These are phyloP conservation scores for Annona squamosa DNA, from an alignment of 164 flowering plant species.

Conservation along the genomic window DNA sequence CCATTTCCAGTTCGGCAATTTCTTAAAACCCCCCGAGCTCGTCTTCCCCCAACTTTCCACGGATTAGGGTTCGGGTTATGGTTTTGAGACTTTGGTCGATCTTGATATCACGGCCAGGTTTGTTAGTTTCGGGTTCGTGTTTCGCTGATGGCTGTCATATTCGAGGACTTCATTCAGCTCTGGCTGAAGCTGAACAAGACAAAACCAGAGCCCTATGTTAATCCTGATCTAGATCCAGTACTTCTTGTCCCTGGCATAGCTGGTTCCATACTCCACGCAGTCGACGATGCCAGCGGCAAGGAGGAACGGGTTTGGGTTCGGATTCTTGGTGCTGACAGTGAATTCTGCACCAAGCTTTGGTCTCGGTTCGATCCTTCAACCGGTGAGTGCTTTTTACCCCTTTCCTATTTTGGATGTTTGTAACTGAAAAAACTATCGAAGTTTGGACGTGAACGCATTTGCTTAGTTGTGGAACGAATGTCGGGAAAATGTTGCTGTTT, in stretches of 20 bases:
- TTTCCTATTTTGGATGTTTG: background rate
- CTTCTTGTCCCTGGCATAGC: constrained; percentile 90
- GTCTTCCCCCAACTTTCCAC: background rate
- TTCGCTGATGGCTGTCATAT: constrained; percentile 39
- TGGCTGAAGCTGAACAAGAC: constrained; percentile 45
- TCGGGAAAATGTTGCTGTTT: no score
- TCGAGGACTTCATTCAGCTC: constrained; percentile 61
- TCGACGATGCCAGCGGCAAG: constrained; percentile 42
- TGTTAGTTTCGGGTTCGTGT: background rate
- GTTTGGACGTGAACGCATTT: background rate
- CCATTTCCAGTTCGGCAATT: background rate
- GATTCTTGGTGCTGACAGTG: constrained; percentile 65
- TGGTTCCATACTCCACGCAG: constrained; percentile 81
- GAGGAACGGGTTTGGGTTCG: constrained; percentile 91
- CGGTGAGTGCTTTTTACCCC: constrained; percentile 31
- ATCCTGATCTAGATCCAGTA: constrained; percentile 91
- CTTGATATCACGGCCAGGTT: background rate
- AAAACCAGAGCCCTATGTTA: constrained; percentile 48
- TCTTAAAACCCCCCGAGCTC: background rate
- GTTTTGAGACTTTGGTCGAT: background rate
- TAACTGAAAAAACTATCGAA: background rate
- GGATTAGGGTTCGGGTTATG: background rate
- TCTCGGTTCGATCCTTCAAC: constrained; percentile 77
- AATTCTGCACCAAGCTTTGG: constrained; percentile 79
- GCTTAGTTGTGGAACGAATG: background rate